Conservation (phyloP, 1,284 basidiomycete genomes). For the Cryptococcus hybrid region DNA sequence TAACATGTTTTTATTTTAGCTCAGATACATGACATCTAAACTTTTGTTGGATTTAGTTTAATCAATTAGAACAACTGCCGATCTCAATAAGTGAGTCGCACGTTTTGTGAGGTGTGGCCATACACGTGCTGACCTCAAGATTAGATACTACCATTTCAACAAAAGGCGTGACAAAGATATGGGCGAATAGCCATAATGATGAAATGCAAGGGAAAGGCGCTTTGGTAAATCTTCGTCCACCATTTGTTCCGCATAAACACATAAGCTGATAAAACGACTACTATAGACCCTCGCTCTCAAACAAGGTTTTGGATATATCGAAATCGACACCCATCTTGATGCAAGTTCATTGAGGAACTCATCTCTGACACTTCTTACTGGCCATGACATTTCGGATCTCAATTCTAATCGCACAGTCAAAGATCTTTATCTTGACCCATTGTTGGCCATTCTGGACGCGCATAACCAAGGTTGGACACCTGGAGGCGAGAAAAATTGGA, state of each 20-base stretch:
- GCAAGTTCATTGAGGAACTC: not conserved
- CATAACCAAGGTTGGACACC: conserved; percentile 9
- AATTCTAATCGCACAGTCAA: conserved; percentile 18
- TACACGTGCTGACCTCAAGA: not conserved
- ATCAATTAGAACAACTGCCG: not conserved
- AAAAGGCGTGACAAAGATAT: conserved; percentile 2
- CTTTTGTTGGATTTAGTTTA: no score
- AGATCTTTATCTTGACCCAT: conserved; percentile 23
- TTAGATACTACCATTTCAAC: not conserved
- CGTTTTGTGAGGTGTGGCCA: not conserved
- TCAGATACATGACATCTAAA: no score
- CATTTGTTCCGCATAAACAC: not conserved
- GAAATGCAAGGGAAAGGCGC: conserved; percentile 31
- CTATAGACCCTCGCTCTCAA: conserved; percentile 24
- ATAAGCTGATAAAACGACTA: not conserved
- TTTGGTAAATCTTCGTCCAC: conserved; percentile 18
- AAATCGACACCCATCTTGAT: conserved; percentile 27
- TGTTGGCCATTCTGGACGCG: conserved; percentile 22
- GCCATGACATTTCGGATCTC: conserved; percentile 22
- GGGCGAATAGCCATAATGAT: conserved; percentile 34
- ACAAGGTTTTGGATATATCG: conserved; percentile 27
- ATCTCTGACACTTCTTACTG: conserved; percentile 15
- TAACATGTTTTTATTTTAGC: not conserved
- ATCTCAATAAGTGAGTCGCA: not conserved
- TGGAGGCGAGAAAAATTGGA: conserved; percentile 3